Base-by-base conservation (phyloP, 495 filamentous ascomycete genomes). In the Jackrogersella minutella region DNA sequence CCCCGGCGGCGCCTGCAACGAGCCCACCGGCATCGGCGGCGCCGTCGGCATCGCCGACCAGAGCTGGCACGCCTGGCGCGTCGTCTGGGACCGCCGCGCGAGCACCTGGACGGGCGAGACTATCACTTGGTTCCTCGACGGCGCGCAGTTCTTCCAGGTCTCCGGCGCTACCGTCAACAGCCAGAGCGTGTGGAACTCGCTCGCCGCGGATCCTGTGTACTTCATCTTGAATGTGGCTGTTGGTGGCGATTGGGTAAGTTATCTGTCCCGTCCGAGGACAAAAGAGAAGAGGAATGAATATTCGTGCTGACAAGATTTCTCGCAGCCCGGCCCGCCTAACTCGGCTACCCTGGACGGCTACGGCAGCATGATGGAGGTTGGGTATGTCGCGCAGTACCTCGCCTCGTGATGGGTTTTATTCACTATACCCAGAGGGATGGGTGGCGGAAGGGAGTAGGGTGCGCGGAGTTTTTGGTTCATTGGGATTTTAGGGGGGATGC, bases 211-310 rank as follows among this genome's bases (percentile, higher is more conserved):
- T 26, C 73, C 77, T 0, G 63, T 80, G 54, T 84, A 73, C 59
- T 76, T 84, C 33, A 80, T 81, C 43, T 64, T 84, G 22, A 85
- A 85, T 50, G 79, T 85, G 0, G 82, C 82, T 3, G 81, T 85
- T 47, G 82, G 82, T 5, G 82, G 82, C 1, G 57, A 64, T 54
- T 85, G 79, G 77, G 80, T 82, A 66, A 67, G 80, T 76, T 55
- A 14, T 36, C 40, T 21, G 47, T 7, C 31, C 5, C 3, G 19
- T 17, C 13, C 0, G 17, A 2, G 31, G 13, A 22, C 21, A 3
- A 30, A 30, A 11, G n/a, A 7, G 4, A 19, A 7, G 17, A 30
- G 5, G 4, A 34, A 10, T 3, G n/a, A 40, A 37, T 28, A 31
- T 14, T 33, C 0, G 28, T 28, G 52, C 59, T 73, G 50, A 69